Percentiles rank a stretch among this genome's conserved stretches.
These are phyloP conservation scores for Paramyrothecium sp. DNA, from an alignment of 2,329 filamentous ascomycete species.

Conservation along the genomic window DNA sequence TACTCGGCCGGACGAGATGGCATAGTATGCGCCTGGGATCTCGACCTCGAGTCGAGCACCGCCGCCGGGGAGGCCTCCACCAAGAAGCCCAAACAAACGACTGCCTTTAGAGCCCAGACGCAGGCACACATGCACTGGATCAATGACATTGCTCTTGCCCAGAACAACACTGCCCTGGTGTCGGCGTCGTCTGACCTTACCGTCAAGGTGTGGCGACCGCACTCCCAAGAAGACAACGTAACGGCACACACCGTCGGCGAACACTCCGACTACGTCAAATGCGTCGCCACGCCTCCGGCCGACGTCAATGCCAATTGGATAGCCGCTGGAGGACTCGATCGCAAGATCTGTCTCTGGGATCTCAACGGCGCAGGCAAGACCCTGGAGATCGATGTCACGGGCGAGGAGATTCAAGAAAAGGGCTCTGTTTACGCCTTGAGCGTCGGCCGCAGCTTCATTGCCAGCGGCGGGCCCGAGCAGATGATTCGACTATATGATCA, in stretches of 20 bases:
- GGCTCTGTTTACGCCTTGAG: constrained; percentile 92
- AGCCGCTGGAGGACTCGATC: constrained; percentile 88
- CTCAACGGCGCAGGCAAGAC: constrained; percentile 82
- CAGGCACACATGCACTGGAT: constrained; percentile 93
- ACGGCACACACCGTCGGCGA: constrained; percentile 73
- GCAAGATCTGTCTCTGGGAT: constrained; percentile 93
- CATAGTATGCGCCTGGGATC: constrained; percentile 92
- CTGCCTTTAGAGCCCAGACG: constrained; percentile 59
- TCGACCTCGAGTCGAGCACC: constrained; percentile 65
- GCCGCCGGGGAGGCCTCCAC: constrained; percentile 5
- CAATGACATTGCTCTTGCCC: constrained; percentile 83
- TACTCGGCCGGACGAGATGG: constrained; percentile 97
- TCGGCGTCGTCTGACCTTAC: constrained; percentile 93
- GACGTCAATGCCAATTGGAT: constrained; percentile 75
- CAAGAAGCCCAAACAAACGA: constrained; percentile 40
- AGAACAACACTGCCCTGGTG: constrained; percentile 75
- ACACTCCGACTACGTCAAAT: constrained; percentile 96
- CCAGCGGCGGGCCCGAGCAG: constrained; percentile 91
- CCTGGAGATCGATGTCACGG: constrained; percentile 79
- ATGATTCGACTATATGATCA: constrained; percentile 92
- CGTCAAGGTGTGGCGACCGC: constrained; percentile 88
- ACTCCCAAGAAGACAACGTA: constrained; percentile 54
- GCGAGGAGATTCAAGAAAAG: constrained; percentile 83
- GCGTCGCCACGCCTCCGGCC: constrained; percentile 70
- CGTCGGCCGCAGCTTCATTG: constrained; percentile 76